Evolutionary conservation across 108 stramenopile species (phyloP).

Genomic region (Discostella stelligeroides): DNA sequence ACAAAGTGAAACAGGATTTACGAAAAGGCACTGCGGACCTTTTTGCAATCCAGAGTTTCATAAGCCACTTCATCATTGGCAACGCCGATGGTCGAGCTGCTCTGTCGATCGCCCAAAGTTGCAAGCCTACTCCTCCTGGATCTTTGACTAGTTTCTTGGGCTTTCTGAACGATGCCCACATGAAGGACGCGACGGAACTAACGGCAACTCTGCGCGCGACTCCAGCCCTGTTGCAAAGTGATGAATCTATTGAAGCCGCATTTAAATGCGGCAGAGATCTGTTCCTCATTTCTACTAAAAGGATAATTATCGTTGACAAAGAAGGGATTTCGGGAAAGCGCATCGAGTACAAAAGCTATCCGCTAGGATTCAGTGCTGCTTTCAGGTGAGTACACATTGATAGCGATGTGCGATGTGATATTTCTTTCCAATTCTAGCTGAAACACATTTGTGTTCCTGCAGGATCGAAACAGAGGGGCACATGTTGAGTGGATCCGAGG

Average conservation of each 20-base stretch:
- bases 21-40: constrained; percentile 23
- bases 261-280: constrained; percentile 63
- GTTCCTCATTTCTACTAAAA: constrained; percentile 57
- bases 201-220: constrained; percentile 52
- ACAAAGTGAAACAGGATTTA: constrained; percentile 32
- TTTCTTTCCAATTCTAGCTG: no score
- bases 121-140: constrained; percentile 21
- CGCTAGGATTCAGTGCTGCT: constrained; percentile 51
- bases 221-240: constrained; percentile 57
- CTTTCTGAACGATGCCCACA: constrained; percentile 47
- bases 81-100: constrained; percentile 35
- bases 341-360: constrained; percentile 65
- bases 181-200: constrained; percentile 52
- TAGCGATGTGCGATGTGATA: constrained; percentile 10
- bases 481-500: constrained; percentile 47
- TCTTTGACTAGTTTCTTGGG: constrained; percentile 37
- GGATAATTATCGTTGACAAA: constrained; percentile 61
- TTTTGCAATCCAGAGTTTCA: constrained; percentile 56
- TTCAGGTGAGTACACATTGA: constrained; percentile 20
- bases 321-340: constrained; percentile 66
- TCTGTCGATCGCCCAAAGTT: constrained; percentile 35
- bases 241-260: constrained; percentile 57
- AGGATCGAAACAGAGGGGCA: constrained; percentile 67
- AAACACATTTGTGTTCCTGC: constrained; percentile 59
- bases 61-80: constrained; percentile 62